Percentiles rank a stretch among this genome's conserved stretches.
phyloP scores from a whole-genome alignment of 352 stramenopile genomes.

The Halophytophthora batemanensis region DNA sequence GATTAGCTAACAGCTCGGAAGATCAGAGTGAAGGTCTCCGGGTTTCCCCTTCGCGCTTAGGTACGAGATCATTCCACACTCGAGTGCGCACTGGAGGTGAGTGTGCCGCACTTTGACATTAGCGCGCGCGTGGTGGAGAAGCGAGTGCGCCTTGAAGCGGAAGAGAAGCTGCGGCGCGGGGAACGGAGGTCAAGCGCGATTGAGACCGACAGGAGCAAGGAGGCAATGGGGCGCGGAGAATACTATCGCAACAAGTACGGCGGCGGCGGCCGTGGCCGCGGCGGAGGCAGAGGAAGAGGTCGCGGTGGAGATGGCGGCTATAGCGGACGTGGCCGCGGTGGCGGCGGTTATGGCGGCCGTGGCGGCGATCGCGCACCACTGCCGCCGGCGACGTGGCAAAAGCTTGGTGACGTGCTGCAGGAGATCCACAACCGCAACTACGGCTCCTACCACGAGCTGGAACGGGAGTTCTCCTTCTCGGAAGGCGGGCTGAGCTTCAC shows the following conservation, averaged over 20 bases:
- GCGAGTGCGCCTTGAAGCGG: no score
- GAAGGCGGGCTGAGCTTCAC: constrained; percentile 49
- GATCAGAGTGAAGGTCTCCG: no score
- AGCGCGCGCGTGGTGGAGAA: no score
- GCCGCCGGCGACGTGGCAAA: constrained; percentile 35
- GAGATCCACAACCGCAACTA: constrained; percentile 83
- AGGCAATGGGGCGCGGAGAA: constrained; percentile 74
- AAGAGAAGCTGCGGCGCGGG: no score
- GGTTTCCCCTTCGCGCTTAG: no score
- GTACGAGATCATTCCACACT: no score
- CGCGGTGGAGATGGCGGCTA: constrained; percentile 4
- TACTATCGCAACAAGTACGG: constrained; percentile 91
- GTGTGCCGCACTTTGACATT: no score
- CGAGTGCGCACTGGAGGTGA: no score
- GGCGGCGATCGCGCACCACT: constrained; percentile 15
- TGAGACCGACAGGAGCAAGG: no score
- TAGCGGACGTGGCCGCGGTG: constrained; percentile 18
- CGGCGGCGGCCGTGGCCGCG: constrained; percentile 36
- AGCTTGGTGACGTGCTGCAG: constrained; percentile 45
- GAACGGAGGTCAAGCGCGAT: no score
- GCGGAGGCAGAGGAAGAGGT: constrained; percentile 16
- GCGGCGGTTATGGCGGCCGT: constrained; percentile 17
- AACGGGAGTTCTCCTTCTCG: constrained; percentile 45
- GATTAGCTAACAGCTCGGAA: neutral
- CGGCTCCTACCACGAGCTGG: constrained; percentile 73